Evolutionary conservation across 768 basidiomycete species (phyloP).

Genomic region (Termitomyces sp.): DNA sequence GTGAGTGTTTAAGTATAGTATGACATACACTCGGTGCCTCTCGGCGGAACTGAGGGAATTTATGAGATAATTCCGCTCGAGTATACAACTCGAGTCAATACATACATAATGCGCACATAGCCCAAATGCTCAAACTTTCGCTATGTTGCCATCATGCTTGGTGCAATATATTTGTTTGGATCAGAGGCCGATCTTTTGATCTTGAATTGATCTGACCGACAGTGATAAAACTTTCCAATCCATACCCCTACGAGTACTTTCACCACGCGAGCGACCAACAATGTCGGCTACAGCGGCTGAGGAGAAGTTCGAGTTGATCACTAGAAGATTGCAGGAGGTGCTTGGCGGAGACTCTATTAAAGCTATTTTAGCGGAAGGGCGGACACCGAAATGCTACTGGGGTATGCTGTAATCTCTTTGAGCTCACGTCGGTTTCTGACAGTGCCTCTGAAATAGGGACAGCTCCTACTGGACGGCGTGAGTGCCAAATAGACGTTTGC

Average conservation of each 20-base stretch:
- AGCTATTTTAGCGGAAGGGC: constrained; percentile 70
- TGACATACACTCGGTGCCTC: too few species aligned
- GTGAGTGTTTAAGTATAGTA: too few species aligned
- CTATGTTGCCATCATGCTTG: background rate
- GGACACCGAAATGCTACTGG: constrained; percentile 86
- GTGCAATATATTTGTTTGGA: background rate
- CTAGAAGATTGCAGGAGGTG: constrained; percentile 79
- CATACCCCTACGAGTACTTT: background rate
- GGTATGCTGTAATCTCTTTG: constrained; percentile 43
- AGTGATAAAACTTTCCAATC: constrained; percentile 1
- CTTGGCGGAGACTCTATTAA: constrained; percentile 84
- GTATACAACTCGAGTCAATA: too few species aligned
- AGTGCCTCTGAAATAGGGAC: constrained; percentile 50
- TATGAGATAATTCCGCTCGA: too few species aligned
- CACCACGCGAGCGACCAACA: background rate
- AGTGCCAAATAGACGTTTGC: constrained; percentile 23
- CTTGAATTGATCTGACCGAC: constrained; percentile 1
- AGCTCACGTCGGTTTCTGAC: constrained; percentile 4
- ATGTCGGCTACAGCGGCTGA: constrained; percentile 26
- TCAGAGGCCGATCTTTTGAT: background rate
- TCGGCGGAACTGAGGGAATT: too few species aligned
- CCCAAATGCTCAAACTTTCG: too few species aligned
- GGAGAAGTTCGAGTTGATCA: constrained; percentile 76
- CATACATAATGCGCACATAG: too few species aligned
- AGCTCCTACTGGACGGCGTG: constrained; percentile 92